Conservation (phyloP, 352 stramenopile genomes). For the Phytophthora uliginosa region DNA sequence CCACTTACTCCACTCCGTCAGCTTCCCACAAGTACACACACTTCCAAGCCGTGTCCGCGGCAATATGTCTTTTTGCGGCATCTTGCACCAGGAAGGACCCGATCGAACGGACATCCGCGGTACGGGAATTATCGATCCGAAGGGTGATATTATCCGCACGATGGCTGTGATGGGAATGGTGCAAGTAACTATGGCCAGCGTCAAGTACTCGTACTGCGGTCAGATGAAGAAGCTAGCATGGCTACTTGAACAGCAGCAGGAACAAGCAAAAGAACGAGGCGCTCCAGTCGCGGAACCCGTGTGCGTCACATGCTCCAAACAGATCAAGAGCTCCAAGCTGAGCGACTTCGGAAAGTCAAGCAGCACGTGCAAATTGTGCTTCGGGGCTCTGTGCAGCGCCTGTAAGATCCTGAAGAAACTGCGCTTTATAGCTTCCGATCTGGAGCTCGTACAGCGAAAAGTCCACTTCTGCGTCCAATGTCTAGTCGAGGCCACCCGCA, state of each 20-base stretch:
- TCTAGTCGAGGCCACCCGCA: slow-evolving; percentile 23
- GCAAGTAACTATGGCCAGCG: slow-evolving; percentile 27
- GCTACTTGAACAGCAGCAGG: slow-evolving; percentile 31
- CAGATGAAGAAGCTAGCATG: slow-evolving; percentile 49
- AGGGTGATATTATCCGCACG: slow-evolving; percentile 29
- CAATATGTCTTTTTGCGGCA: slow-evolving; percentile 48
- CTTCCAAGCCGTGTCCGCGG: slow-evolving; percentile 33
- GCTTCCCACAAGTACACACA: slow-evolving; percentile 27
- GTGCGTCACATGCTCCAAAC: slow-evolving; percentile 27
- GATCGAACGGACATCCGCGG: slow-evolving; percentile 12
- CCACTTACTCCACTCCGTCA: slow-evolving; percentile 28
- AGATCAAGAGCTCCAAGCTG: slow-evolving; percentile 16
- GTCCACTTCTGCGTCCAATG: slow-evolving; percentile 44
- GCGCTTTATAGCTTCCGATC: slow-evolving; percentile 31
- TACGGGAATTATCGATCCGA: slow-evolving; percentile 26
- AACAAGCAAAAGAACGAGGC: slow-evolving; percentile 15
- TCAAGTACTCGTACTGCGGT: slow-evolving; percentile 42
- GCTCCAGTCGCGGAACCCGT: not conserved
- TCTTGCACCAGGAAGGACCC: slow-evolving; percentile 31
- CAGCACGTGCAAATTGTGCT: slow-evolving; percentile 36
- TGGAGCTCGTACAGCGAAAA: slow-evolving; percentile 29
- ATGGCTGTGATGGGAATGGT: slow-evolving; percentile 33
- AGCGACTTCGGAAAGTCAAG: slow-evolving; percentile 21
- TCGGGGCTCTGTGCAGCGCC: slow-evolving; percentile 20
- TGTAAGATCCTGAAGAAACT: slow-evolving; percentile 36